Evolutionary conservation across 2,329 filamentous ascomycete genomes (phyloP).

Genomic region (Sarocladium oryzae): DNA sequence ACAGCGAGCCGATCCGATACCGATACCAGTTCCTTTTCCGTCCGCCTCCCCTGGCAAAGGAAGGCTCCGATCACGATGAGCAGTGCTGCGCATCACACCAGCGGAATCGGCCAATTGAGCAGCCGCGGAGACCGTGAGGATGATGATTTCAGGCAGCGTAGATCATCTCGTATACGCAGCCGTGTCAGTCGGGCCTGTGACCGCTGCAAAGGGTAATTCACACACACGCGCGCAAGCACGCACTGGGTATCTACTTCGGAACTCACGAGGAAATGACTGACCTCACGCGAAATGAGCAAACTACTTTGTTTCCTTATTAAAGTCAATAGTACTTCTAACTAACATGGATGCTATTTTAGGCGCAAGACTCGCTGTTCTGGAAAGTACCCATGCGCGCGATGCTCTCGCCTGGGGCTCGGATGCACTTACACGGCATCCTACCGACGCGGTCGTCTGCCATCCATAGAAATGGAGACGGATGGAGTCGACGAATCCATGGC

Average conservation of each 20-base stretch:
- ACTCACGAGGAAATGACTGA: not conserved
- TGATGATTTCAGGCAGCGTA: not conserved
- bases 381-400: slow-evolving; percentile 18
- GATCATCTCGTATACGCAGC: not conserved
- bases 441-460: slow-evolving; percentile 17
- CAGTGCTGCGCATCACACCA: too few species aligned
- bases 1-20: too few species aligned
- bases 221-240: not conserved
- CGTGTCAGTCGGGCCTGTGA: slow-evolving; percentile 16
- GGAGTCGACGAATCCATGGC: not conserved
- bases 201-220: slow-evolving; percentile 18
- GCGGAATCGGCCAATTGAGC: too few species aligned
- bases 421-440: slow-evolving; percentile 19
- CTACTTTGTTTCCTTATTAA: not conserved
- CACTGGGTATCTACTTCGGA: not conserved
- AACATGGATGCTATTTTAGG: slow-evolving; percentile 5
- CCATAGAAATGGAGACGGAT: slow-evolving; percentile 16
- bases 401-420: slow-evolving; percentile 16
- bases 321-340: too few species aligned
- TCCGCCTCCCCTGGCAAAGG: too few species aligned
- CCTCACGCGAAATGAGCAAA: not conserved
- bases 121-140: not conserved
- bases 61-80: too few species aligned
- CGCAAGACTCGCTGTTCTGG: slow-evolving; percentile 21
- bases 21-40: too few species aligned